phyloP scores from a whole-genome alignment of 2,329 filamentous ascomycete species.

The Colletotrichum sp. region DNA sequence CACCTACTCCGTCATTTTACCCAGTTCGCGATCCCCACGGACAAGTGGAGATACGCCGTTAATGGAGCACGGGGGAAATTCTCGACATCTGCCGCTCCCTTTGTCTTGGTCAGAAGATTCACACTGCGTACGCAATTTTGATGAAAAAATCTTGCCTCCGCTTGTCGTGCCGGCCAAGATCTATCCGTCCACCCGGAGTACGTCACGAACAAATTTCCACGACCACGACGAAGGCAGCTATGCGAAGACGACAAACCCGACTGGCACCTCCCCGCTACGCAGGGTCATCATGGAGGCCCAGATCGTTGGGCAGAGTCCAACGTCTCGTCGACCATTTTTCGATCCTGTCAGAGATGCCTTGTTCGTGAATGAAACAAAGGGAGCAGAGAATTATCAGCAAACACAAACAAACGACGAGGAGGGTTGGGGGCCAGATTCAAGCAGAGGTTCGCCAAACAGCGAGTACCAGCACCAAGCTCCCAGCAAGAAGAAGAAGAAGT shows the following conservation, averaged over 20 bases:
- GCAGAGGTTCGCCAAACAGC: not conserved
- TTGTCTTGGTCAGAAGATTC: not conserved
- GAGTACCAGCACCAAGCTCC: not conserved
- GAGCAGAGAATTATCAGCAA: not conserved
- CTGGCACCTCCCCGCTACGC: not conserved
- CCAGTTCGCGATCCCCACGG: not conserved
- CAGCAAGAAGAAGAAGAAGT: not conserved
- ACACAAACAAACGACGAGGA: not conserved
- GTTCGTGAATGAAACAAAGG: not conserved
- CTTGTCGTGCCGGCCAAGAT: not conserved
- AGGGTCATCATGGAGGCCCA: not conserved
- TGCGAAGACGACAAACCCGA: not conserved
- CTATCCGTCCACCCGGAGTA: not conserved
- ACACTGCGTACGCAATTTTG: not conserved
- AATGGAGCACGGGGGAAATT: not conserved
- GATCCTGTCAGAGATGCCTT: not conserved
- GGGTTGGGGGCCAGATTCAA: not conserved
- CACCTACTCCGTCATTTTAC: not conserved
- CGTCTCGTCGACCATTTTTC: not conserved
- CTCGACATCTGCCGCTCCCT: too few species aligned
- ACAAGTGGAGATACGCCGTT: not conserved
- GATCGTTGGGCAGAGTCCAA: not conserved
- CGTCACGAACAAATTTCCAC: not conserved
- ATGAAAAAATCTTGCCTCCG: not conserved
- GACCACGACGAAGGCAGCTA: not conserved